phyloP scores from a whole-genome alignment of 2,329 filamentous ascomycete species.

The Stromatinia cepivora region DNA sequence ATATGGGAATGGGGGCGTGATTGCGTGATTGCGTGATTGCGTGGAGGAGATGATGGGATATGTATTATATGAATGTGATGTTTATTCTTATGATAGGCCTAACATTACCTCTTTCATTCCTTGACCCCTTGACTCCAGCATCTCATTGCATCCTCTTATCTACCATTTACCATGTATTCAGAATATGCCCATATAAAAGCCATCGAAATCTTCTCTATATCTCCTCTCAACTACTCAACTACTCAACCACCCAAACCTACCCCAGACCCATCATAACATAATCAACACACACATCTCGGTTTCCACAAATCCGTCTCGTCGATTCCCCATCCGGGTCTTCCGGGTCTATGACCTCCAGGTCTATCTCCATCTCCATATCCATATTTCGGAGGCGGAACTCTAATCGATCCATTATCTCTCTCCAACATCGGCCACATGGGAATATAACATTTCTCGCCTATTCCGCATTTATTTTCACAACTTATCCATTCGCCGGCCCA shows the following conservation, averaged over 20 bases:
- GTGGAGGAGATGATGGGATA: no score
- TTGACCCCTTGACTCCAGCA: no score
- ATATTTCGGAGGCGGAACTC: neutral
- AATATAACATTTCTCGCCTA: slow-evolving; percentile 50
- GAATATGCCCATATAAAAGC: neutral
- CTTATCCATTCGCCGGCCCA: slow-evolving; percentile 50
- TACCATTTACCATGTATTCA: neutral
- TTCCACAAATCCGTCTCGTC: slow-evolving; percentile 36
- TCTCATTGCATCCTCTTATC: no score
- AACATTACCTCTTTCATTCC: no score
- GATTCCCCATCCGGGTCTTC: slow-evolving; percentile 19
- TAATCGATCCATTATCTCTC: neutral
- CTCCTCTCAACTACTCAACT: neutral
- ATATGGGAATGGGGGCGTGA: no score
- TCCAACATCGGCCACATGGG: slow-evolving; percentile 51
- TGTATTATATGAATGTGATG: no score
- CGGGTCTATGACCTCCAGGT: slow-evolving; percentile 6
- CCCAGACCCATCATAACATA: slow-evolving; percentile 27
- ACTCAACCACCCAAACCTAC: neutral
- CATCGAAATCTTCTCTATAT: neutral
- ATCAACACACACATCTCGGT: slow-evolving; percentile 35
- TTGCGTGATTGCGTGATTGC: no score
- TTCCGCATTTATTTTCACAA: slow-evolving; percentile 46
- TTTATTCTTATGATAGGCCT: no score
- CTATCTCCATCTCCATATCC: slow-evolving; percentile 8